These are phyloP conservation scores for Talaromyces sp. DNA, from an alignment of 2,329 filamentous ascomycete species.

Conservation along the genomic window DNA sequence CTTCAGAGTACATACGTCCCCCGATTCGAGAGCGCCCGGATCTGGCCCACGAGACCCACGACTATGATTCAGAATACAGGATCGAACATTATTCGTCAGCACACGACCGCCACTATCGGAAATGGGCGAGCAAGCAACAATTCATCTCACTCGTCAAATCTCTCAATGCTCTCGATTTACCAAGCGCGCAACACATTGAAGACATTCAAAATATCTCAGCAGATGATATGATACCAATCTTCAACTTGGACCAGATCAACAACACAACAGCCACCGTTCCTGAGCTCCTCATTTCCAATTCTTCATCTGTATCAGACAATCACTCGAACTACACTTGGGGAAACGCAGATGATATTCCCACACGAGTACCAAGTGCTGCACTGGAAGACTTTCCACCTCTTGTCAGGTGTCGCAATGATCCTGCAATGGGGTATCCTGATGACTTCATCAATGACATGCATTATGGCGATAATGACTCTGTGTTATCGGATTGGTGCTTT, in stretches of 20 bases:
- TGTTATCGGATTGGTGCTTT: neutral
- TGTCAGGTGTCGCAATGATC: constrained; percentile 4
- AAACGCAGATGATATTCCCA: constrained; percentile 10
- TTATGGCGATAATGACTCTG: neutral
- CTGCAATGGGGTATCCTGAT: constrained; percentile 9
- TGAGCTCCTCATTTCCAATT: constrained; percentile 2
- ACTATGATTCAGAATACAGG: neutral
- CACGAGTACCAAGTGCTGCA: constrained; percentile 2
- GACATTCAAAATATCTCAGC: neutral
- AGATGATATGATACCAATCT: neutral
- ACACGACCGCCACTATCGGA: neutral
- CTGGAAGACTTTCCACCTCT: constrained; percentile 10
- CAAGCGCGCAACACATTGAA: constrained; percentile 7
- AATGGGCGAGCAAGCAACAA: neutral
- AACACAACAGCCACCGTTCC: neutral
- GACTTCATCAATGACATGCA: constrained; percentile 1
- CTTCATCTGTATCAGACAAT: neutral
- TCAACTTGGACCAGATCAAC: neutral
- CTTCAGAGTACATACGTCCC: neutral
- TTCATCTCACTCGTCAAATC: neutral
- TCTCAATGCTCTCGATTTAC: neutral
- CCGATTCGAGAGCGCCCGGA: neutral
- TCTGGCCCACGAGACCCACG: neutral
- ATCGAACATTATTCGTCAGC: neutral
- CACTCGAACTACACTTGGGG: constrained; percentile 4